phyloP scores from a whole-genome alignment of 108 stramenopile genomes.

The Asterionellopsis glacialis region DNA sequence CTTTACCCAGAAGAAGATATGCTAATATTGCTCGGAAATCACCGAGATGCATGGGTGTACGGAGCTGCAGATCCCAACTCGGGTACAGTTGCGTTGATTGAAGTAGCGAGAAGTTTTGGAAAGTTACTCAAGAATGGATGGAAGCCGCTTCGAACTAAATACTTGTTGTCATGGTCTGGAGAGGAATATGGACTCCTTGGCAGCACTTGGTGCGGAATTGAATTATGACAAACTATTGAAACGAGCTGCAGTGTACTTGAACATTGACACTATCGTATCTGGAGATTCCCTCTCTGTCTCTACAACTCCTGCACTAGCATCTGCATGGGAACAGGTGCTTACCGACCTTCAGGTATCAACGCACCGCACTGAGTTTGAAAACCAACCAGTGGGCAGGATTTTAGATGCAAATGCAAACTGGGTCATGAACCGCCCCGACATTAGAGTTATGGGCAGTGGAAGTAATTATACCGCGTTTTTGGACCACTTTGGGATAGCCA shows the following conservation, averaged over 20 bases:
- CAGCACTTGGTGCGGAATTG: slow-evolving; percentile 62
- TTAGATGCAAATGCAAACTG: slow-evolving; percentile 22
- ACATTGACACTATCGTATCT: slow-evolving; percentile 56
- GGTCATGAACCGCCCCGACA: slow-evolving; percentile 17
- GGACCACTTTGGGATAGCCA: slow-evolving; percentile 61
- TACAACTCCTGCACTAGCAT: slow-evolving; percentile 44
- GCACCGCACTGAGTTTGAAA: slow-evolving; percentile 5
- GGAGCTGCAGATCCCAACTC: slow-evolving; percentile 71
- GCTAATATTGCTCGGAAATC: slow-evolving; percentile 60
- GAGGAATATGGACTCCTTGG: slow-evolving; percentile 67
- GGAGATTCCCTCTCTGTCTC: slow-evolving; percentile 30
- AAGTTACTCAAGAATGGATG: slow-evolving; percentile 33
- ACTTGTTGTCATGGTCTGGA: slow-evolving; percentile 61
- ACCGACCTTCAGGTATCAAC: slow-evolving; percentile 8
- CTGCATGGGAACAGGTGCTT: slow-evolving; percentile 26
- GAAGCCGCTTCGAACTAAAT: slow-evolving; percentile 44
- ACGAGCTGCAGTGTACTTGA: slow-evolving; percentile 45
- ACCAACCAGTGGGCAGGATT: slow-evolving; percentile 5
- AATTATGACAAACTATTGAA: slow-evolving; percentile 22
- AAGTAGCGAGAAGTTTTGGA: slow-evolving; percentile 54
- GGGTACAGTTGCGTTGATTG: slow-evolving; percentile 52
- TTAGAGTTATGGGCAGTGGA: slow-evolving; percentile 50
- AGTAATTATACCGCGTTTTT: slow-evolving; percentile 69
- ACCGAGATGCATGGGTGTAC: slow-evolving; percentile 74
- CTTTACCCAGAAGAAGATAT: slow-evolving; percentile 22